Evolutionary conservation across 1,139 yeast species (phyloP).

Genomic region (Scheffersomyces titani): DNA sequence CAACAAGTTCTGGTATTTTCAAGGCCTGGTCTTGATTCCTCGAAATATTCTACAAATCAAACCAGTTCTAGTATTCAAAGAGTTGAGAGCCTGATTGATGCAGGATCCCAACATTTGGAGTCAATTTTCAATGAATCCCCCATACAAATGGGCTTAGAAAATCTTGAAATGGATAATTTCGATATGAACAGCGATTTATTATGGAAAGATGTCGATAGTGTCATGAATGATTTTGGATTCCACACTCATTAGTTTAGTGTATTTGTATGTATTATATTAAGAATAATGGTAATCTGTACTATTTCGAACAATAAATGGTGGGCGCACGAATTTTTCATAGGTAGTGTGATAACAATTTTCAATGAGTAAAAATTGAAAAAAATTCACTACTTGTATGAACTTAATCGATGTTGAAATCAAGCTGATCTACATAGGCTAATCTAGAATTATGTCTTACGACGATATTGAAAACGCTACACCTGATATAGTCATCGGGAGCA

Average conservation of each 20-base stretch:
- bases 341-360: slow-evolving; percentile 8
- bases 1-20: neutral
- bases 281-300: neutral
- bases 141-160: slow-evolving; percentile 30
- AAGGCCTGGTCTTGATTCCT: neutral
- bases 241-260: slow-evolving; percentile 43
- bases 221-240: slow-evolving; percentile 95
- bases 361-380: neutral
- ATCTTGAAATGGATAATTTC: slow-evolving; percentile 33
- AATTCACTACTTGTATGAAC: neutral
- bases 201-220: slow-evolving; percentile 88
- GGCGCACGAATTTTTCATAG: neutral
- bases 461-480: slow-evolving; percentile 87
- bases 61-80: neutral
- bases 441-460: slow-evolving; percentile 45
- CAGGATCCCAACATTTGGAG: neutral
- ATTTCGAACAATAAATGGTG: neutral
- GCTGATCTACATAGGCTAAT: neutral
- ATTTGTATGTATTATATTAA: slow-evolving; percentile 5
- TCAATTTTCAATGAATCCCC: slow-evolving; percentile 29
- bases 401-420: neutral
- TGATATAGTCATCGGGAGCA: slow-evolving; percentile 81
- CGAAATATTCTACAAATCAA: neutral
- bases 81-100: neutral
- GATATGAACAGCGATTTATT: slow-evolving; percentile 60